Evolutionary conservation across 768 basidiomycete species (phyloP).

Genomic region (Mycena indigotica): DNA sequence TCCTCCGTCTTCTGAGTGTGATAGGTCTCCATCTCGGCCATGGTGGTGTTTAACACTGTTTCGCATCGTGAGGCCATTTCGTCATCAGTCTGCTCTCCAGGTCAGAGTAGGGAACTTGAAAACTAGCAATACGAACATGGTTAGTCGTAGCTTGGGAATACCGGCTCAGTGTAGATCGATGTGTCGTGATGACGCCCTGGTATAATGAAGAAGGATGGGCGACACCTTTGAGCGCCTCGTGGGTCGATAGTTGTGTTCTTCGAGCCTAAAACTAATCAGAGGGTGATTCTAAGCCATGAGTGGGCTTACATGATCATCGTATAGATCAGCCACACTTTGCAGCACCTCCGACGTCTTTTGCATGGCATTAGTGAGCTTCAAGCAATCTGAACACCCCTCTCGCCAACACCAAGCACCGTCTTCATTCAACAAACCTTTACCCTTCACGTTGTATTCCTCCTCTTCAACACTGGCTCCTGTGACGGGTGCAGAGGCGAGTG

Average conservation of each 20-base stretch:
- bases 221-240: slow-evolving; percentile 73
- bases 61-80: slow-evolving; percentile 77
- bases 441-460: slow-evolving; percentile 39
- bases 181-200: slow-evolving; percentile 75
- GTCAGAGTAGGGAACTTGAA: neutral
- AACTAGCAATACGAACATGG: slow-evolving; percentile 13
- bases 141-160: slow-evolving; percentile 56
- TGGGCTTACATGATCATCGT: slow-evolving; percentile 70
- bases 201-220: slow-evolving; percentile 77
- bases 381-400: slow-evolving; percentile 75
- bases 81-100: slow-evolving; percentile 47
- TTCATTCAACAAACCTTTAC: slow-evolving; percentile 63
- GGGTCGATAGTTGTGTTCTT: slow-evolving; percentile 69
- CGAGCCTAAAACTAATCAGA: slow-evolving; percentile 53
- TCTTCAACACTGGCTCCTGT: slow-evolving; percentile 54
- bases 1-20: slow-evolving; percentile 76
- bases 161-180: slow-evolving; percentile 65
- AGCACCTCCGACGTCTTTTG: slow-evolving; percentile 75
- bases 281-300: neutral
- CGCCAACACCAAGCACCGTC: slow-evolving; percentile 89
- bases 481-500: slow-evolving; percentile 50
- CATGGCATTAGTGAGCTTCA: slow-evolving; percentile 76
- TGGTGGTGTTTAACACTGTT: slow-evolving; percentile 84
- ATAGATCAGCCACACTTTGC: slow-evolving; percentile 74
- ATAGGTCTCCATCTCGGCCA: slow-evolving; percentile 86